Base-by-base conservation (phyloP, 257 asterid genomes). In the Eucommia ulmoides region DNA sequence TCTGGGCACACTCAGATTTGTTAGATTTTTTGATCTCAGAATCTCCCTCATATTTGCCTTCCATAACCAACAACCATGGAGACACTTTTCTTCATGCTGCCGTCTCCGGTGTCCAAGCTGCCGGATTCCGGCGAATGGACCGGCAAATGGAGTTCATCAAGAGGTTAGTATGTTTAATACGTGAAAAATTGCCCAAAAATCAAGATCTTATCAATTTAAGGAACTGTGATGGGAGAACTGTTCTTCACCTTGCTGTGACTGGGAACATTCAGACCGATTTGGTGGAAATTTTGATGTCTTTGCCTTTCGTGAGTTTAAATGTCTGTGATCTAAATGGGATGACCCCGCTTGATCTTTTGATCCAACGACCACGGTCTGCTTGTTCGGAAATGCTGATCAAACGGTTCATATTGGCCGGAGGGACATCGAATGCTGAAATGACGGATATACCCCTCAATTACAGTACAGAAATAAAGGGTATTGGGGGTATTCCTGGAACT, bases 61-160 rank as follows among this genome's bases (percentile, higher is more conserved):
- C 65, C 2, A 14, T 60, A 35, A 49, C 60, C 21, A 89, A 89
- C 70, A 73, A 57, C 15, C 51, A 67, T 2, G 94, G 96, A 15
- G 93, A 85, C 53, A 85, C 93, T 2, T 74, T 82, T 45, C 82
- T 89, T 35, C 98, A 85, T 78, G 78, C 82, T 93, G 88, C 82
- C 0, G 82, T 89, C 25, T 71, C 89, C 14, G 94, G 94, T 22
- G 82, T 89, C 60, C 64, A 76, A 3, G 24, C 92, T 53, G 93
- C 88, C 2, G 77, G 84, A 35, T 89, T 89, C 66, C 71, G 67
- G 15, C 58, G 81, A 61, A 42, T 85, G 53, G 96, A 89, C 65
- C 69, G 69, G 1, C 94, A 76, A 57, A 74, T 73, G 8, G 72
- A 72, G 53, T 80, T 89, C 56, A 62, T 89, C 76, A 73, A 65